Conservation (phyloP, 805 yeast genomes). For the Metschnikowia colocasiae region DNA sequence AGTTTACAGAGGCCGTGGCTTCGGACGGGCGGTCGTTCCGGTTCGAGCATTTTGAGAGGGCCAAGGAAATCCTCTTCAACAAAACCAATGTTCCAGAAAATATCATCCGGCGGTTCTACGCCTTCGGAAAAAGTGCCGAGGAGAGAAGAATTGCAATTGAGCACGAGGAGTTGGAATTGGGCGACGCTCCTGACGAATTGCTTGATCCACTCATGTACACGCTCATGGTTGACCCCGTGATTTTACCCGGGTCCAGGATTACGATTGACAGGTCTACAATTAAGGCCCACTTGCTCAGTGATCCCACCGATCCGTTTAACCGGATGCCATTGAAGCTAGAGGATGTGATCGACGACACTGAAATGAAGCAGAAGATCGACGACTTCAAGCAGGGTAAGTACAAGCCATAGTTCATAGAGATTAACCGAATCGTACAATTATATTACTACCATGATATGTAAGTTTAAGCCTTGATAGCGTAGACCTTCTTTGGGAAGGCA, state of each 20-base stretch:
- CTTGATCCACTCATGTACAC: constrained; percentile 96
- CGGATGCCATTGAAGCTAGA: constrained; percentile 86
- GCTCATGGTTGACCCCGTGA: constrained; percentile 93
- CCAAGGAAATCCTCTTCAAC: constrained; percentile 58
- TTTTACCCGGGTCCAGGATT: constrained; percentile 81
- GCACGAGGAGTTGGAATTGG: constrained; percentile 81
- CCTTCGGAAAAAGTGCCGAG: constrained; percentile 67
- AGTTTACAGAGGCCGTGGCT: constrained; percentile 77
- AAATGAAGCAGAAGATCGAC: constrained; percentile 56
- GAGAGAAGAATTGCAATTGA: constrained; percentile 58
- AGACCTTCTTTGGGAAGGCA: constrained; percentile 98
- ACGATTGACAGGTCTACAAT: constrained; percentile 88
- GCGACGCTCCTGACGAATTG: constrained; percentile 94
- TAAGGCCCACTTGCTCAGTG: constrained; percentile 89
- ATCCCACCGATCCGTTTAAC: constrained; percentile 96
- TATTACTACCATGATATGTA: constrained; percentile 21
- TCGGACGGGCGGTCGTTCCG: constrained; percentile 89
- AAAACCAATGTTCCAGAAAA: constrained; percentile 48
- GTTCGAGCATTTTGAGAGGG: constrained; percentile 62
- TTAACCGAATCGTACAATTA: constrained; percentile 19
- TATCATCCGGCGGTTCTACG: constrained; percentile 47
- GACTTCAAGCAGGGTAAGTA: constrained; percentile 49
- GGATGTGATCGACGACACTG: constrained; percentile 78
- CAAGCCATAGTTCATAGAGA: background rate
- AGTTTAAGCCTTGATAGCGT: constrained; percentile 94